Evolutionary conservation across 768 basidiomycete species (phyloP), one percentile per base, ranked within the genome.

Genomic region (Sarcomyxa edulis): DNA sequence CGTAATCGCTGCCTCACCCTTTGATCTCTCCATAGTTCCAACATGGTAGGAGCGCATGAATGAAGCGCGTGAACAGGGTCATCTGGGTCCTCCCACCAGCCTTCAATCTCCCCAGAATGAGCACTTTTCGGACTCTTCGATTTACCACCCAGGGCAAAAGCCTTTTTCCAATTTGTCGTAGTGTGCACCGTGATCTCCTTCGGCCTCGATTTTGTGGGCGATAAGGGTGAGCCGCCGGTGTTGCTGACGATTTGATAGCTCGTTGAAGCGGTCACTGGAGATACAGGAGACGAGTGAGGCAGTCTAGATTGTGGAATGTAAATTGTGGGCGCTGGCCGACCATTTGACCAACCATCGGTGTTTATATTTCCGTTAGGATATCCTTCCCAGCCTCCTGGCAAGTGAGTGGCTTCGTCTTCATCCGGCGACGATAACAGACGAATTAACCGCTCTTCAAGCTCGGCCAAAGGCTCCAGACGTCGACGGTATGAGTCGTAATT

Each of bases 71-170:
- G 87, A 33, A 85, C 83, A 26, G 85, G 86, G 57, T 89, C 85
- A 5, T 78, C 72, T 19, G 84, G 86, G 62, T 91, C 84, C 59
- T 85, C 84, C 84, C 84, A 86, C 85, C 85, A 88, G 22, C 82
- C 82, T 51, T 74, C 74, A 35, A 86, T 74, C 60, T 84, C 81
- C 37, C 80, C 77, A 20, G 83, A 74, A 55, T 81, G 75, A 19
- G 74, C 71, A 45, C 73, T 78, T 65, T 83, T 84, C 6, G 81
- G 81, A 51, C 77, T 80, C 60, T 76, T 81, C 29, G 76, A 73
- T 51, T 56, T 72, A 39, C 66, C 71, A 10, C 76, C 73, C 16
- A 84, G 66, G 29, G 72, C 62, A 49, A 84, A 80, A 0, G 74
- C 62, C 54, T 78, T 77, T 60, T 82, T 84, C 84, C 82, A 85